Evolutionary conservation across 352 stramenopile species (phyloP), one percentile per base, ranked within the genome.

Genomic region (Phytopythium kandeliae): DNA sequence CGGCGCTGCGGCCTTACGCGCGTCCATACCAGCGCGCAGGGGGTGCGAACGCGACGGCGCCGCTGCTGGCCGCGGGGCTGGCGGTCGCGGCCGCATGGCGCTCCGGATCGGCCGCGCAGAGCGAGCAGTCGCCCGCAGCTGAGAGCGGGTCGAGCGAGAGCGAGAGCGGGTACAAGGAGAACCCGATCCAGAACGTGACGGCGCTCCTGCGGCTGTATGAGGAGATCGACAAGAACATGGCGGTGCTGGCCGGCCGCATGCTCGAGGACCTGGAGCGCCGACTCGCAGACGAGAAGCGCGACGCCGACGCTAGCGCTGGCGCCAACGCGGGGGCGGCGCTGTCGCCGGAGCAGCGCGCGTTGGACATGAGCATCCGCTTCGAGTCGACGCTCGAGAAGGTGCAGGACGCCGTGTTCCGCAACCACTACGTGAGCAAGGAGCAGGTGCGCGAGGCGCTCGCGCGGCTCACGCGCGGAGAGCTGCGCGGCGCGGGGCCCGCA

Each of bases 211-310:
- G 70, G 25, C 62, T 91, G 48, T 91, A 91, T 60, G 77, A 88
- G 21, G 73, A 91, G 62, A 91, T 91, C 55, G 80, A 91, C 66
- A 71, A 85, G 61, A 91, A 91, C 65, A 91, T 91, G 80, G 78
- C 73, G 42, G 72, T 89, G 37, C 76, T 88, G 17, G 67, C 72
- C n/a, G 74, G 67, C 22, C 74, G 77, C 26, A 83, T 89, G 71
- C 64, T 88, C 19, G 74, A 87, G 28, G 62, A 85, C 33, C 66
- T 87, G 26, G 70, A 89, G 51, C 62, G 69, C 43, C 70, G 55
- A 34, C 61, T 89, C 33, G 69, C 77, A 47, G 69, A 74, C 55
- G 71, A 78, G 46, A 62, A 71, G 56, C 52, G n/a, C n/a, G n/a
- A n/a, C n/a, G n/a, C n/a, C n/a, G n/a, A n/a, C n/a, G n/a, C n/a